Evolutionary conservation across 108 stramenopile species (phyloP).

Genomic region (Skeletonema costatum): DNA sequence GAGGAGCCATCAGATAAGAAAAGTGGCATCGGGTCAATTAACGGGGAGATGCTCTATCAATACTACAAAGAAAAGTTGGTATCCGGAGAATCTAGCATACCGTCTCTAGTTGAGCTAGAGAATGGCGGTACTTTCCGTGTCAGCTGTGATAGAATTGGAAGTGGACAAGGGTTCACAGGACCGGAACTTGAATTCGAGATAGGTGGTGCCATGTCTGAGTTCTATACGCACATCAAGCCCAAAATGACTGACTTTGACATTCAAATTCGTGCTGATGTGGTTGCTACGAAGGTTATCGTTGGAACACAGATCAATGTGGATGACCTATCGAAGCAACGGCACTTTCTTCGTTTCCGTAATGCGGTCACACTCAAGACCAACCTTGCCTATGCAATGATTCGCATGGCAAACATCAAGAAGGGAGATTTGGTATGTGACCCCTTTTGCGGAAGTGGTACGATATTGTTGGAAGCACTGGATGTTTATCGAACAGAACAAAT

Average conservation of each 20-base stretch:
- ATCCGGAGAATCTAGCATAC: slow-evolving; percentile 12
- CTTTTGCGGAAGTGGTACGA: slow-evolving; percentile 64
- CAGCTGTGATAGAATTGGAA: slow-evolving; percentile 66
- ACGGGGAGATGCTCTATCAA: slow-evolving; percentile 60
- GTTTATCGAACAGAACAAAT: slow-evolving; percentile 39
- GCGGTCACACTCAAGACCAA: slow-evolving; percentile 77
- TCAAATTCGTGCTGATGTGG: slow-evolving; percentile 58
- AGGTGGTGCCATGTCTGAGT: slow-evolving; percentile 69
- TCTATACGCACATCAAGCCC: slow-evolving; percentile 42
- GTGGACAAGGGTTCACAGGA: slow-evolving; percentile 61
- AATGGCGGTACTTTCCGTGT: slow-evolving; percentile 61
- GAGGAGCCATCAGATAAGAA: not conserved
- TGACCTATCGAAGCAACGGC: slow-evolving; percentile 63
- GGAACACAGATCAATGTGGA: slow-evolving; percentile 69
- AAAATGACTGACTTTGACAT: slow-evolving; percentile 75
- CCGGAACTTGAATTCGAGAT: slow-evolving; percentile 66
- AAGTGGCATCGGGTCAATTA: slow-evolving; percentile 19
- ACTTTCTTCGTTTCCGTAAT: slow-evolving; percentile 68
- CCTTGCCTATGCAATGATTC: slow-evolving; percentile 70
- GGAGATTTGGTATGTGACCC: slow-evolving; percentile 59
- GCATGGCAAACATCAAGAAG: slow-evolving; percentile 50
- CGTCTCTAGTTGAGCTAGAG: slow-evolving; percentile 25
- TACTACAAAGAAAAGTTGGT: slow-evolving; percentile 56
- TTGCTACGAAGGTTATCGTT: slow-evolving; percentile 57
- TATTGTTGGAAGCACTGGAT: slow-evolving; percentile 64